phyloP scores from a whole-genome alignment of 2,329 filamentous ascomycete genomes.

The Purpureocillium takamizusanense region DNA sequence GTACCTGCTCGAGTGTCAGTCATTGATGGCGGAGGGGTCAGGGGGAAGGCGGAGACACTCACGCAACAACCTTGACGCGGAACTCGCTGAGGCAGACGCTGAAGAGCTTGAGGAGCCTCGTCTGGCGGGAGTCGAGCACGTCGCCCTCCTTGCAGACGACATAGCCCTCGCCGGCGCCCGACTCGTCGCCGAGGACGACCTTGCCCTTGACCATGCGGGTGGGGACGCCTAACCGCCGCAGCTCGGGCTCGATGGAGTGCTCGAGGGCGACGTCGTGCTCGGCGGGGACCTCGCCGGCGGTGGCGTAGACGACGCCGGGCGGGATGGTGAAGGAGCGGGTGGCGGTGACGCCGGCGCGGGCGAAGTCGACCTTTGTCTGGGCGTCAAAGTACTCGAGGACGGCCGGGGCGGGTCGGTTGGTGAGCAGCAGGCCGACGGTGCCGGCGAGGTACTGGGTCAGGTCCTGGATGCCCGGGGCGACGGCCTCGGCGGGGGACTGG shows the following conservation, averaged over 20 bases:
- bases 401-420: conserved; percentile 60
- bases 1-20: conserved; percentile 30
- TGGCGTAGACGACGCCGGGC: conserved; percentile 70
- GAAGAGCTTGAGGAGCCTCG: conserved; percentile 88
- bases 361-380: conserved; percentile 76
- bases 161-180: conserved; percentile 51
- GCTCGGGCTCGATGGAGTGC: conserved; percentile 81
- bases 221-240: conserved; percentile 83
- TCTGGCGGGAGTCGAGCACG: conserved; percentile 82
- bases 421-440: conserved; percentile 85
- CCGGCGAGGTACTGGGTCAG: conserved; percentile 65
- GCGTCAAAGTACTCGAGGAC: conserved; percentile 64
- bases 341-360: conserved; percentile 73
- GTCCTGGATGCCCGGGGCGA: conserved; percentile 66
- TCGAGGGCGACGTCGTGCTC: conserved; percentile 81
- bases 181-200: conserved; percentile 59
- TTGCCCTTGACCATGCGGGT: conserved; percentile 83
- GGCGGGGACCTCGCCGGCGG: conserved; percentile 66
- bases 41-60: conserved; percentile 23
- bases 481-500: conserved; percentile 64
- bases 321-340: conserved; percentile 73
- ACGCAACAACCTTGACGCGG: conserved; percentile 68
- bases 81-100: conserved; percentile 88
- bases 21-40: conserved; percentile 2
- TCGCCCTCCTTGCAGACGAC: conserved; percentile 79